A percentile compares a stretch with the other conserved stretches of the same genome.
Conservation (phyloP, 345 rosid genomes). For the Eutrema japonicum region DNA sequence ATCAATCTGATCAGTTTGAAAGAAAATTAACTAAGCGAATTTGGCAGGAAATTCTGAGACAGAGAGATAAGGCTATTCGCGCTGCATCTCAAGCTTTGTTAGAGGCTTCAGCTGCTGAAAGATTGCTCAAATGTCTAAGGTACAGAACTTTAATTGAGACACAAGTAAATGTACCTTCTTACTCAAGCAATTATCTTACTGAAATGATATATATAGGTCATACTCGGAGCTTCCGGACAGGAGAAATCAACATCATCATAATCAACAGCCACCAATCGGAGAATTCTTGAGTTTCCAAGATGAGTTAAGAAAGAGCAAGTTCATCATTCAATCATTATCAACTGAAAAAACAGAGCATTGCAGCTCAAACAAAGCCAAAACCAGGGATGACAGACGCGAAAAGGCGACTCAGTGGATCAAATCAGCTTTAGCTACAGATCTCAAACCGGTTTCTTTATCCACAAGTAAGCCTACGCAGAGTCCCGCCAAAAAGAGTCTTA, state of each 20-base stretch:
- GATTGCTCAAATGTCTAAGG: constrained; percentile 72
- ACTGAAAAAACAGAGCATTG: constrained; percentile 24
- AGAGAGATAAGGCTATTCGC: constrained; percentile 59
- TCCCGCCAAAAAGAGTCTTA: constrained; percentile 33
- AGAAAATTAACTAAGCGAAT: background rate
- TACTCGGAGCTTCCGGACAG: constrained; percentile 62
- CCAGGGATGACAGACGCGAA: constrained; percentile 53
- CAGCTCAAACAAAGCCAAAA: constrained; percentile 34
- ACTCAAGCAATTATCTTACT: background rate
- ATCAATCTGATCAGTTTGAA: background rate
- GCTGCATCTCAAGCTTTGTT: constrained; percentile 64
- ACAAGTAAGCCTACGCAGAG: constrained; percentile 22
- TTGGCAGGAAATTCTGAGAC: constrained; percentile 57
- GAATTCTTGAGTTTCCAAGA: constrained; percentile 62
- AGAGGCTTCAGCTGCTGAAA: constrained; percentile 72
- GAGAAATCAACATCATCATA: constrained; percentile 38
- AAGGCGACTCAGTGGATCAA: constrained; percentile 61
- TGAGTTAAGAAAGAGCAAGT: constrained; percentile 53
- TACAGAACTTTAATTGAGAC: constrained; percentile 11
- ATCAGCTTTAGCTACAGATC: constrained; percentile 67
- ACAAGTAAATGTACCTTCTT: constrained; percentile 17
- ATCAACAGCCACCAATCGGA: constrained; percentile 51
- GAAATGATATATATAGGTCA: constrained; percentile 43
- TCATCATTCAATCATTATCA: constrained; percentile 52
- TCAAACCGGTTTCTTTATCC: constrained; percentile 41